These are phyloP conservation scores for Clonostachys chloroleuca DNA, from an alignment of 2,329 filamentous ascomycete species.

Conservation along the genomic window DNA sequence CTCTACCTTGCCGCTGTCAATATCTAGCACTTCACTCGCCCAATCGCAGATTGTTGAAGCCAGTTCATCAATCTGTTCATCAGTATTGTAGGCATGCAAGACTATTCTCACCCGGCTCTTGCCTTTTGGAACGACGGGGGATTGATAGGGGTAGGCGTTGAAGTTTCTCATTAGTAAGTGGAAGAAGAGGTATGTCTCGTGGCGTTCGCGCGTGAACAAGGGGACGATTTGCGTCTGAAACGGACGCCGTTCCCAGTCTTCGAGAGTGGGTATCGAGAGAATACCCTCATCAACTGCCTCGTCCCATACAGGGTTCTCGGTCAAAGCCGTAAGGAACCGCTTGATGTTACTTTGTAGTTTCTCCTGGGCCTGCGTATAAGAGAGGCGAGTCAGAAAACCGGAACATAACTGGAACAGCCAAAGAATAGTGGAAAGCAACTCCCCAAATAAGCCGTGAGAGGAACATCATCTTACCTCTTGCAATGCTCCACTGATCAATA, in stretches of 20 bases:
- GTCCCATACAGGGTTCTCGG: slow-evolving; percentile 9
- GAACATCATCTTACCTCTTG: no score
- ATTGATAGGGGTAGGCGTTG: slow-evolving; percentile 20
- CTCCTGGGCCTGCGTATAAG: neutral
- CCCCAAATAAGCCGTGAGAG: no score
- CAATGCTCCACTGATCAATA: no score
- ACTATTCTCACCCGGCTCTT: slow-evolving; percentile 29
- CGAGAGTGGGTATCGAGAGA: slow-evolving; percentile 13
- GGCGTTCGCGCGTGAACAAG: slow-evolving; percentile 12
- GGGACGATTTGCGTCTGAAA: slow-evolving; percentile 18
- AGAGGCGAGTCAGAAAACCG: neutral
- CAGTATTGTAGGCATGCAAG: slow-evolving; percentile 33
- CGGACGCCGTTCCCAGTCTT: slow-evolving; percentile 12
- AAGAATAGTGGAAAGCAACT: no score
- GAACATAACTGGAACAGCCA: neutral
- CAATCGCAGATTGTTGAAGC: neutral
- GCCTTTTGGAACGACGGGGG: slow-evolving; percentile 31
- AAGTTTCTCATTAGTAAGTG: slow-evolving; percentile 12
- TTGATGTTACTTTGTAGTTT: slow-evolving; percentile 9
- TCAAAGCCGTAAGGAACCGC: slow-evolving; percentile 12
- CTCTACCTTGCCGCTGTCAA: neutral
- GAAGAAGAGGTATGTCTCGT: slow-evolving; percentile 13
- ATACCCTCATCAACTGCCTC: slow-evolving; percentile 10
- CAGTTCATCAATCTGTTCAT: slow-evolving; percentile 20
- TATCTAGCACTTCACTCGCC: neutral